phyloP scores from a whole-genome alignment of 2,329 filamentous ascomycete species.

The Talaromyces albobiverticillius region DNA sequence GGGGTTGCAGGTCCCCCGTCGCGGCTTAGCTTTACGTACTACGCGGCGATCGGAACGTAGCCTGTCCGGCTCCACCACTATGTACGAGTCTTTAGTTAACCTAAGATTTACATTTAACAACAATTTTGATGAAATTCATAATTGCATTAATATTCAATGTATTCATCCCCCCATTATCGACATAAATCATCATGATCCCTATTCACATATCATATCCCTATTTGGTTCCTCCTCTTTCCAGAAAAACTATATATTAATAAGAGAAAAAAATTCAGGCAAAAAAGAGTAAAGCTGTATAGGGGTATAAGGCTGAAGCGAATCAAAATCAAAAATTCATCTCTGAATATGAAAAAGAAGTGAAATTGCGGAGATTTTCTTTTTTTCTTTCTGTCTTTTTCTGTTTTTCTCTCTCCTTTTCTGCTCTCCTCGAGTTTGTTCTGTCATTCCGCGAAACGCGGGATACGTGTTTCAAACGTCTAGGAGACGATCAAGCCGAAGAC shows the following conservation, averaged over 20 bases:
- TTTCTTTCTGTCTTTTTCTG: conserved; percentile 7
- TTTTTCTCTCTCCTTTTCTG: not conserved
- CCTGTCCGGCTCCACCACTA: too few relatives aligned
- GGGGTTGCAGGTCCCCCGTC: not conserved
- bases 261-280: not conserved
- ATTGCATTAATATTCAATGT: not conserved
- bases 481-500: conserved; percentile 10
- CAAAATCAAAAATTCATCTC: conserved; percentile 13
- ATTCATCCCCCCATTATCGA: conserved; percentile 1
- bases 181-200: conserved; percentile 5
- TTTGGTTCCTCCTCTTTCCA: too few relatives aligned
- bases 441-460: too few relatives aligned
- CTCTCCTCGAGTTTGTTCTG: too few relatives aligned
- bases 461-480: too few relatives aligned
- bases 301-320: conserved; percentile 18
- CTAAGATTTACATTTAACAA: too few relatives aligned
- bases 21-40: not conserved
- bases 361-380: conserved; percentile 11
- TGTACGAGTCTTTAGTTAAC: too few relatives aligned
- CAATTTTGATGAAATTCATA: not conserved
- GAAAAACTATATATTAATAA: not conserved
- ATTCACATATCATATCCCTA: not conserved
- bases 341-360: conserved; percentile 7
- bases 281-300: conserved; percentile 13
- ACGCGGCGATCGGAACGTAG: not conserved